Conservation (phyloP, 768 basidiomycete species). For the Suillus cothurnatus region DNA sequence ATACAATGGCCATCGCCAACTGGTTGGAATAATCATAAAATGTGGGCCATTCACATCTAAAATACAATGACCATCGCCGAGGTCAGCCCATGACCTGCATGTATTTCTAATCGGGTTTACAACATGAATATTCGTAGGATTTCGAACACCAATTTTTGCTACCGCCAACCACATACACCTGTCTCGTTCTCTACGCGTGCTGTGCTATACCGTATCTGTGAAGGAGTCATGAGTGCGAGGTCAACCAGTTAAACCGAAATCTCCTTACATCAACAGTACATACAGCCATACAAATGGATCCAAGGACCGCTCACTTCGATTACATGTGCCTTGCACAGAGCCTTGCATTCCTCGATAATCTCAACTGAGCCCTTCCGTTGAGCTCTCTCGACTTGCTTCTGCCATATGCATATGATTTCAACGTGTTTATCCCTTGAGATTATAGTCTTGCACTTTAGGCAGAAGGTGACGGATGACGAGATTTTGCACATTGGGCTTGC, state of each 20-base stretch:
- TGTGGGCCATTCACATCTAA: not conserved
- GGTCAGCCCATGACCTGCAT: not conserved
- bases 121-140: not conserved
- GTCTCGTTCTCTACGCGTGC: not conserved
- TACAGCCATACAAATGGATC: not conserved
- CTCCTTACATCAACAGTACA: not conserved
- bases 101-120: not conserved
- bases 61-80: not conserved
- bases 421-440: not conserved
- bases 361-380: too few relatives aligned
- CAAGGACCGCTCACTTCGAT: not conserved
- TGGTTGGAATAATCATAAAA: too few relatives aligned
- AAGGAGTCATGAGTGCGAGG: not conserved
- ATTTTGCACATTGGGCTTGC: conserved; percentile 59
- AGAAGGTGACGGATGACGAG: conserved; percentile 29
- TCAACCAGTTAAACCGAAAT: not conserved
- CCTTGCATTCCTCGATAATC: not conserved
- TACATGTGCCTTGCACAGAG: not conserved
- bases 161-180: not conserved
- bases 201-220: not conserved
- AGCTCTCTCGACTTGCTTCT: not conserved
- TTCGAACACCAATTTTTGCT: not conserved
- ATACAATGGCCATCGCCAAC: not conserved
- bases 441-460: not conserved
- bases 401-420: not conserved